These are phyloP conservation scores for Jimgerdemannia flammicorona DNA, from an alignment of 192 early-diverging fungal genomes.

Conservation along the genomic window DNA sequence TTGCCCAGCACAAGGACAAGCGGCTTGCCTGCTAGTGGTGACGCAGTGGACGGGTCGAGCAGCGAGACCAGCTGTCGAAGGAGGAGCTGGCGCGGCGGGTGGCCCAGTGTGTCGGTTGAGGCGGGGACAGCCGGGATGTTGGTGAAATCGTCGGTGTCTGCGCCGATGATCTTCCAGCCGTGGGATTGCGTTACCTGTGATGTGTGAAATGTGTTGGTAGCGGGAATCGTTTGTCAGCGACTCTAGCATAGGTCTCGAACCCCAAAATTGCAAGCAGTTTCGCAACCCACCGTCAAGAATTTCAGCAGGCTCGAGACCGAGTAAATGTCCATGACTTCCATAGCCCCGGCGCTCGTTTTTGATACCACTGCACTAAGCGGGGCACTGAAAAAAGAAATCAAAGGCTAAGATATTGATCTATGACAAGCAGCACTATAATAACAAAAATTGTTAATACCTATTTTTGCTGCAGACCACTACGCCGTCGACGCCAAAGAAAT, in stretches of 20 bases:
- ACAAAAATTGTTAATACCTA: constrained; percentile 16
- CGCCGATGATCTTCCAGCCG: constrained; percentile 50
- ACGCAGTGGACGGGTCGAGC: neutral
- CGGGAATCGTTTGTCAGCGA: neutral
- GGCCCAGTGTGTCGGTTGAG: constrained; percentile 9
- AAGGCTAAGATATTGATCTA: neutral
- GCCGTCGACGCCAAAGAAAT: constrained; percentile 68
- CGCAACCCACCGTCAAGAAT: constrained; percentile 47
- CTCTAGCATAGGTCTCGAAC: neutral
- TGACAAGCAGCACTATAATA: neutral
- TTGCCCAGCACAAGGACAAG: constrained; percentile 59
- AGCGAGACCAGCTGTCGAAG: constrained; percentile 26
- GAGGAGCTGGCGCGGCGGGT: constrained; percentile 23
- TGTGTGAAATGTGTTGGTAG: neutral
- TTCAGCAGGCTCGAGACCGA: constrained; percentile 44
- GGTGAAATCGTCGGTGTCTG: constrained; percentile 12
- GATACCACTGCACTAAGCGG: constrained; percentile 60
- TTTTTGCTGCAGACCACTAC: constrained; percentile 52
- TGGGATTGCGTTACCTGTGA: constrained; percentile 34
- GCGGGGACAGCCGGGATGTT: neutral
- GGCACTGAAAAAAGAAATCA: constrained; percentile 35
- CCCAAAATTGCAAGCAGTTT: no score
- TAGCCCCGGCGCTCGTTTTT: constrained; percentile 65
- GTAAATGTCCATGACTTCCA: constrained; percentile 64
- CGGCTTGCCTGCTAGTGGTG: neutral